phyloP scores from a whole-genome alignment of 768 basidiomycete species.

The Rickenella mellea region DNA sequence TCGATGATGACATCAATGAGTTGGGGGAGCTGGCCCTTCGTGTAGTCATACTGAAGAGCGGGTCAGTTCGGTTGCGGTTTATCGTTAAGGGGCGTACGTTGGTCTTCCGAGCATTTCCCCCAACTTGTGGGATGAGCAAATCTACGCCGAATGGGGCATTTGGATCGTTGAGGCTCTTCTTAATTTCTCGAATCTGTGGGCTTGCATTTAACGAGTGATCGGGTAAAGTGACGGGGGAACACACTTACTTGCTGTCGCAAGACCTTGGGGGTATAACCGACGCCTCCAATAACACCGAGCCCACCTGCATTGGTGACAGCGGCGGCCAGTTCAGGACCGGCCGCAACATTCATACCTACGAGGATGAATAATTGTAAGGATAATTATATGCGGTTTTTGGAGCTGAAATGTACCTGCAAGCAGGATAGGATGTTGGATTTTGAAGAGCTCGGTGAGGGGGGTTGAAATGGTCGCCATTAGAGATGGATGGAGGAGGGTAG shows the following conservation, averaged over 20 bases:
- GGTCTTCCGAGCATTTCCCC: constrained; percentile 82
- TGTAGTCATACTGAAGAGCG: constrained; percentile 68
- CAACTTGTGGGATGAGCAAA: constrained; percentile 79
- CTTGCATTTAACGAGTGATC: constrained; percentile 11
- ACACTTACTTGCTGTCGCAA: constrained; percentile 61
- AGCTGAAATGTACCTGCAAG: constrained; percentile 50
- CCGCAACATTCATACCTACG: constrained; percentile 56
- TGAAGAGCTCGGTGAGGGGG: constrained; percentile 83
- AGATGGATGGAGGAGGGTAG: no score
- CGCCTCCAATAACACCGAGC: constrained; percentile 85
- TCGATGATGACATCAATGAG: constrained; percentile 89
- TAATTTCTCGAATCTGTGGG: constrained; percentile 58
- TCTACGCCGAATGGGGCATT: constrained; percentile 88
- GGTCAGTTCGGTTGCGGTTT: not conserved
- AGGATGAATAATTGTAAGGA: not conserved
- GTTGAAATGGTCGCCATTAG: constrained; percentile 62
- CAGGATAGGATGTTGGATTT: constrained; percentile 80
- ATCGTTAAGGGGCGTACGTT: constrained; percentile 40
- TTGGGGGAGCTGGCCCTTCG: constrained; percentile 74
- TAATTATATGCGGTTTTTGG: constrained; percentile 2
- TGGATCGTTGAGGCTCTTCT: constrained; percentile 62
- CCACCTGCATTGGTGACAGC: constrained; percentile 94
- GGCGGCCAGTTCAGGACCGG: constrained; percentile 79
- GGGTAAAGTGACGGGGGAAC: constrained; percentile 6
- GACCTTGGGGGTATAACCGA: constrained; percentile 77